These are phyloP conservation scores for Fusarium musae DNA, from an alignment of 2,329 filamentous ascomycete species.

Conservation along the genomic window DNA sequence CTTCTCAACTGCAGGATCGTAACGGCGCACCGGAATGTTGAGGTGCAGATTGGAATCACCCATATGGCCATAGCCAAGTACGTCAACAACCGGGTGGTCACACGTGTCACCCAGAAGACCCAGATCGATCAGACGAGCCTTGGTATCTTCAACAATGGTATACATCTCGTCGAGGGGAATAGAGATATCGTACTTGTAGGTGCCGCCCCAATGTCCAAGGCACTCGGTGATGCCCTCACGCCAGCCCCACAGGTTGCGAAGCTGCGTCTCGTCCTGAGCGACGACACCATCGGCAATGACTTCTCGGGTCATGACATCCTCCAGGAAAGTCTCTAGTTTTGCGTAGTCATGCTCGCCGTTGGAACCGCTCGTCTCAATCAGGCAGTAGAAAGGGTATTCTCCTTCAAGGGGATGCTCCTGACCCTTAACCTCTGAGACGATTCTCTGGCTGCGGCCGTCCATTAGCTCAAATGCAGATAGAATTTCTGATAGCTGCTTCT, in stretches of 20 bases:
- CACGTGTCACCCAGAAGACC: conserved; percentile 82
- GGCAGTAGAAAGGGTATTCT: conserved; percentile 92
- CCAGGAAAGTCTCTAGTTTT: conserved; percentile 90
- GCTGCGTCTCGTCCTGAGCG: conserved; percentile 92
- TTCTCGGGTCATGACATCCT: conserved; percentile 88
- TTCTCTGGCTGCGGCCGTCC: conserved; percentile 83
- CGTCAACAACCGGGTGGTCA: conserved; percentile 82
- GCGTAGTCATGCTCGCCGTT: conserved; percentile 93
- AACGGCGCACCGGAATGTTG: conserved; percentile 85
- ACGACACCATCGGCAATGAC: conserved; percentile 91
- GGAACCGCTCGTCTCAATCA: conserved; percentile 95
- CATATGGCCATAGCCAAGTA: conserved; percentile 99
- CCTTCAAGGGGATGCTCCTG: conserved; percentile 84
- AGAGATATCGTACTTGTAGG: conserved; percentile 98
- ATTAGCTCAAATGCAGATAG: conserved; percentile 98
- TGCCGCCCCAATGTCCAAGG: conserved; percentile 88
- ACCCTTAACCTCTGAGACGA: conserved; percentile 79
- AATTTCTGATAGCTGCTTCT: conserved; percentile 91
- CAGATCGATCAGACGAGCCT: conserved; percentile 75
- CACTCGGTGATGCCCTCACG: conserved; percentile 93
- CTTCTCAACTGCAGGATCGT: conserved; percentile 88
- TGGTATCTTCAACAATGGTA: conserved; percentile 85
- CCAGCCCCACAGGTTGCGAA: conserved; percentile 87
- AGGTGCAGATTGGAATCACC: conserved; percentile 95
- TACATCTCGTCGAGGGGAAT: conserved; percentile 92